Conservation (phyloP, 2,329 filamentous ascomycete species). For the Penicillium concentricum region DNA sequence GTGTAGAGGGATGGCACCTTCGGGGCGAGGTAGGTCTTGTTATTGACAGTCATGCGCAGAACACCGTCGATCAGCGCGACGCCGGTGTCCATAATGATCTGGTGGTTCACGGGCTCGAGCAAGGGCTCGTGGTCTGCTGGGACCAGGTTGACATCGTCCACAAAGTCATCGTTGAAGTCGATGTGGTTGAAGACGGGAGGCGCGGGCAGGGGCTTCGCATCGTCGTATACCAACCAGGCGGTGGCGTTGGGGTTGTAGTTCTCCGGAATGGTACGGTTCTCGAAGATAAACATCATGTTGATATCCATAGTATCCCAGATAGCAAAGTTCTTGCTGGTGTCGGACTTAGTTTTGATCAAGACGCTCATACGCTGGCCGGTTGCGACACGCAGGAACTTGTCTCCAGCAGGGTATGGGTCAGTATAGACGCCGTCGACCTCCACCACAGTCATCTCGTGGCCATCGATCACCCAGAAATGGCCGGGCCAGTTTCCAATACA, state of each 20-base stretch:
- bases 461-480: conserved; percentile 50
- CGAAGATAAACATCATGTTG: conserved; percentile 44
- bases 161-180: conserved; percentile 57
- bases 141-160: conserved; percentile 60
- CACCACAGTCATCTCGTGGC: conserved; percentile 40
- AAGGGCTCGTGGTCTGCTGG: conserved; percentile 25
- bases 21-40: conserved; percentile 70
- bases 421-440: conserved; percentile 39
- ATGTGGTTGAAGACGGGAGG: conserved; percentile 53
- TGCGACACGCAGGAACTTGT: conserved; percentile 64
- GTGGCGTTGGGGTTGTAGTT: conserved; percentile 60
- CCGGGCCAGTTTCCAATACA: conserved; percentile 69
- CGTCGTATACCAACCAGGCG: conserved; percentile 54
- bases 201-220: conserved; percentile 45
- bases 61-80: conserved; percentile 71
- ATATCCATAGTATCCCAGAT: conserved; percentile 70
- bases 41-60: conserved; percentile 64
- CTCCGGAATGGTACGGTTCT: conserved; percentile 53
- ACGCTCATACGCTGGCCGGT: conserved; percentile 64
- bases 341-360: conserved; percentile 60
- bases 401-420: conserved; percentile 43
- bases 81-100: conserved; percentile 44
- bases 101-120: conserved; percentile 30
- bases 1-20: conserved; percentile 81
- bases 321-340: conserved; percentile 63